Evolutionary conservation across 345 rosid genomes (phyloP), one percentile per base, ranked within the genome.

Genomic region (Eucalyptus regnans): DNA sequence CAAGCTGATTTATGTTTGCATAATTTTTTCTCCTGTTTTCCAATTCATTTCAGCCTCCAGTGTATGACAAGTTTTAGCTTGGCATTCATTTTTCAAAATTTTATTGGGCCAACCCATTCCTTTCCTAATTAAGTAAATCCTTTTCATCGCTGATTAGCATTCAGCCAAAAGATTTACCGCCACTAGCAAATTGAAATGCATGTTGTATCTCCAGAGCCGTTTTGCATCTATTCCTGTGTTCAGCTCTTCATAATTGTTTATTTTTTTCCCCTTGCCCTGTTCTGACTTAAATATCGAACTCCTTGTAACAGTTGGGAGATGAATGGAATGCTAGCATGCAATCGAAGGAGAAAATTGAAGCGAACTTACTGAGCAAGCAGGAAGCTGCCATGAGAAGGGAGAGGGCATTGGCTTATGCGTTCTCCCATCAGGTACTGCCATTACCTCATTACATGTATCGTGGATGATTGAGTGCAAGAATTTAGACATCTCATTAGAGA

Each of bases 341-440:
- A 92, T 98, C 99, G 1, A 95, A 92, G 92, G 98, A 96, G 92
- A 94, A 95, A 90, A 89, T 95, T 52, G 96, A 97, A 93, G 95
- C 95, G 79, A 95, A 90, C 87, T 92, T 93, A 89, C 90, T 93
- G 80, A 88, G 87, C 91, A 95, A 89, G 91, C 96, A 94, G 87
- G 97, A 95, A 89, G 99, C 98, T 37, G 94, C 99, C 20, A 88
- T 94, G 95, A 96, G 97, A 94, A 92, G 99, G 92, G 99, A 98
- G 89, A 94, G 95, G 87, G 97, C 99, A 23, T 91, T 97, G 92
- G 98, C 99, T 87, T 98, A 97, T 86, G 93, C 99, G 41, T 95
- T 92, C 91, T 92, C 96, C 88, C 98, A 95, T 92, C 99, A 98
- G 99, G 99, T 98, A 89, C 27, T 50, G 9, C 71, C 68, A 16